Evolutionary conservation across 345 rosid genomes (phyloP).

Genomic region (Streptanthus diversifolius): DNA sequence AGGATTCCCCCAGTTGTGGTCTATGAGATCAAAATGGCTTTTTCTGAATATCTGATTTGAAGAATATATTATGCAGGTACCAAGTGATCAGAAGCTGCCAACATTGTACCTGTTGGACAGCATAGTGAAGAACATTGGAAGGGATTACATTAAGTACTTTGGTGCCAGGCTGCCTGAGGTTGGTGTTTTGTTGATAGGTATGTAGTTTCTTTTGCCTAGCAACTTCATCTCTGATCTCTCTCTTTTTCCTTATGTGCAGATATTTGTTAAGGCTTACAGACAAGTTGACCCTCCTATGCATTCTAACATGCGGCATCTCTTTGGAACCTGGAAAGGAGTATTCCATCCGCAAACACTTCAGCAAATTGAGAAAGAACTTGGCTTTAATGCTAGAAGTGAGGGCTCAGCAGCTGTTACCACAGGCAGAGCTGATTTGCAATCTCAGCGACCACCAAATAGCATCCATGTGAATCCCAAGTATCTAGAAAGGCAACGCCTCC

Average conservation of each 20-base stretch:
- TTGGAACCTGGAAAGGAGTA: conserved; percentile 99
- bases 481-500: conserved; percentile 88
- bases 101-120: conserved; percentile 97
- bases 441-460: conserved; percentile 79
- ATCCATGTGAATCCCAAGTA: conserved; percentile 98
- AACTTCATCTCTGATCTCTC: conserved; percentile 4
- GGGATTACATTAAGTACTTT: conserved; percentile 87
- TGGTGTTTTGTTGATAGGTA: conserved; percentile 32
- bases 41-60: conserved; percentile 40
- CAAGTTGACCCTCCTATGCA: conserved; percentile 80
- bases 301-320: conserved; percentile 90
- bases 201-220: background rate
- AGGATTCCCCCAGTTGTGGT: background rate
- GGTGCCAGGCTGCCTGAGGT: conserved; percentile 85
- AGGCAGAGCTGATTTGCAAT: conserved; percentile 61
- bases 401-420: conserved; percentile 58
- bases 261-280: conserved; percentile 83
- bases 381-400: conserved; percentile 59
- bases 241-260: conserved; percentile 41
- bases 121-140: conserved; percentile 95
- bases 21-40: background rate
- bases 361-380: conserved; percentile 85
- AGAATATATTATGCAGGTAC: conserved; percentile 74
- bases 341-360: conserved; percentile 79
- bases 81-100: conserved; percentile 97